Base-by-base conservation (phyloP, 345 rosid species). In the Punica granatum region DNA sequence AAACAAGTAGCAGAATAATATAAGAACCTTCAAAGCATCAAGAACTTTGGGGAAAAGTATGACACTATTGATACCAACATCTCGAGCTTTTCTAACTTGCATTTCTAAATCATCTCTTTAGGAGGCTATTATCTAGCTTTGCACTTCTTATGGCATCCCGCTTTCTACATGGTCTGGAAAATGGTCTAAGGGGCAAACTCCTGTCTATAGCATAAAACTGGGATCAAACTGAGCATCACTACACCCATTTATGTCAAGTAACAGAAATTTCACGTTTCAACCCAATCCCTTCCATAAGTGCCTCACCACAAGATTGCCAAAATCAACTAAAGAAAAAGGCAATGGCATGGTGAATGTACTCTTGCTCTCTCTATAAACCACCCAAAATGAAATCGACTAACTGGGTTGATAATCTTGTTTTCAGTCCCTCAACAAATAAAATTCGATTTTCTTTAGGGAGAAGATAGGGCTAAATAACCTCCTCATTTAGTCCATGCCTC, bases 31-130 rank as follows among this genome's bases (percentile, higher is more conserved):
- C 69, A 93, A 67, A 68, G 85, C 97, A 77, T 93, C 98, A 0
- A 96, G 98, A 72, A 93, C 89, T 87, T 93, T 93, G 67, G 98
- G 98, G 74, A 93, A 90, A 69, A 93, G 76, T 28, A 93, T 91
- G 7, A 90, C 69, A 65, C 92, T 89, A 66, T 90, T 88, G 2
- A 93, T 96, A 44, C 98, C 98, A 79, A 90, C 96, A 76, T 90
- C 98, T 41, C 88, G 81, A 69, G 98, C 97, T 74, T 89, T 93
- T 30, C 86, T 86, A 16, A 90, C 98, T 96, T 90, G 82, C 78
- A 77, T 28, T 42, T 78, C 39, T 64, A 62, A 7, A 62, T 18
- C 13, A 25, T 7, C 19, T 4, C 28, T 21, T 62, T 9, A 62
- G 15, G 44, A 62, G 65, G 11, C 37, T 60, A 36, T 37, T 53